Conservation (phyloP, 2,329 filamentous ascomycete species). For the Hymenotorrendiella dingleyae region DNA sequence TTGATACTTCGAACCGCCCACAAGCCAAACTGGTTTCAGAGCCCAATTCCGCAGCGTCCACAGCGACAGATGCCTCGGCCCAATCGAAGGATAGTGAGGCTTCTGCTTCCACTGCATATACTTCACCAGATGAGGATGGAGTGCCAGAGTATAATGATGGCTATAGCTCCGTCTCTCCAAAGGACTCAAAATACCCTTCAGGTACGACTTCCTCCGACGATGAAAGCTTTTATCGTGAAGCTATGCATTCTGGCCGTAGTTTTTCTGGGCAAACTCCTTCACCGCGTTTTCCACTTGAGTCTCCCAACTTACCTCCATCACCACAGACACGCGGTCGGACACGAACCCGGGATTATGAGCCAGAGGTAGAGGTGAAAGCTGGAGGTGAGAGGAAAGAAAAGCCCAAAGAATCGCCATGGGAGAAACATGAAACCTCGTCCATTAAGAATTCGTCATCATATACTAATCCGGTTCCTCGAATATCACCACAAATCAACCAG, state of each 20-base stretch:
- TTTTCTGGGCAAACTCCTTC: slow-evolving; percentile 3
- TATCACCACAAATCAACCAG: background rate
- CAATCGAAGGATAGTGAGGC: slow-evolving; percentile 5
- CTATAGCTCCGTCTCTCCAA: slow-evolving; percentile 3
- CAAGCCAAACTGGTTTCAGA: slow-evolving; percentile 22
- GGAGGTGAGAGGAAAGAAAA: too few species aligned
- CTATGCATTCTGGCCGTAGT: background rate
- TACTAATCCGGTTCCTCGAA: background rate
- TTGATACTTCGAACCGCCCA: slow-evolving; percentile 44
- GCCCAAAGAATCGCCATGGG: background rate
- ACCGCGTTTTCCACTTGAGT: slow-evolving; percentile 2
- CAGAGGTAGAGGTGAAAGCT: too few species aligned
- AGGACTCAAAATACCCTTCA: slow-evolving; percentile 2
- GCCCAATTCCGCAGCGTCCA: slow-evolving; percentile 12
- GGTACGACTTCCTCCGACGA: slow-evolving; percentile 2
- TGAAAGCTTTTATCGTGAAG: slow-evolving; percentile 4
- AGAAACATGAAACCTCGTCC: background rate
- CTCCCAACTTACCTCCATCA: slow-evolving; percentile 1
- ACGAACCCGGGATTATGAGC: background rate
- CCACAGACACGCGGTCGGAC: slow-evolving; percentile 1
- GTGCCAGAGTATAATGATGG: slow-evolving; percentile 4
- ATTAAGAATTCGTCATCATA: too few species aligned
- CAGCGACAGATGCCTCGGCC: slow-evolving; percentile 2
- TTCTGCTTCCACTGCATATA: slow-evolving; percentile 4
- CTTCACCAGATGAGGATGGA: slow-evolving; percentile 6